phyloP scores from a whole-genome alignment of 306 rosid genomes.

The Vicia faba region DNA sequence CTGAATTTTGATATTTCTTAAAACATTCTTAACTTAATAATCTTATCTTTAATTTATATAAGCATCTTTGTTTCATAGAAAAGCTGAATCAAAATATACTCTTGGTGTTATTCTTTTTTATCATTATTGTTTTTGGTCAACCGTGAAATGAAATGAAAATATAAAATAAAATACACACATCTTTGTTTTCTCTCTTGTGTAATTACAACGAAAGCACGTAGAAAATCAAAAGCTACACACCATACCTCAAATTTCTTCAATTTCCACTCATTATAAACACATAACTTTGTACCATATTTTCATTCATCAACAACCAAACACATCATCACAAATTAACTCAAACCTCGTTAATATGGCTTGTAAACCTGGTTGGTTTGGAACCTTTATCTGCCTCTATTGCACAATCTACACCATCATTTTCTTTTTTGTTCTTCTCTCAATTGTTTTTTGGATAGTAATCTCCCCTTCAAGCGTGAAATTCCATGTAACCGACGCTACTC shows the following conservation, averaged over 20 bases:
- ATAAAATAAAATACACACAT: too few relatives aligned
- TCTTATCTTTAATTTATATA: too few relatives aligned
- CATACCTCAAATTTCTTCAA: background rate
- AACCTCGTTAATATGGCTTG: slow-evolving; percentile 13
- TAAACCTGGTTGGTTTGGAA: background rate
- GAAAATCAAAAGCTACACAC: slow-evolving; percentile 1
- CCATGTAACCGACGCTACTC: slow-evolving; percentile 34
- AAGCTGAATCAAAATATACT: too few relatives aligned
- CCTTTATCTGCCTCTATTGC: slow-evolving; percentile 10
- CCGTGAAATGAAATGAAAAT: too few relatives aligned
- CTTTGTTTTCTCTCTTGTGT: too few relatives aligned
- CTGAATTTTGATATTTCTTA: too few relatives aligned
- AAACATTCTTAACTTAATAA: too few relatives aligned
- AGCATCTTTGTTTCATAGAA: too few relatives aligned
- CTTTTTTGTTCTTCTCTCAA: background rate
- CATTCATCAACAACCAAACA: background rate
- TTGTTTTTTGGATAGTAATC: slow-evolving; percentile 17
- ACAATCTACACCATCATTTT: background rate
- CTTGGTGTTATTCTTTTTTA: too few relatives aligned
- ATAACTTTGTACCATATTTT: background rate
- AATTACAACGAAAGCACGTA: background rate
- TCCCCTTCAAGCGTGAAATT: slow-evolving; percentile 36
- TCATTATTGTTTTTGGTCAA: too few relatives aligned
- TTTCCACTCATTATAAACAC: background rate
- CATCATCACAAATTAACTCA: background rate